A percentile compares a stretch with the other conserved stretches of the same genome.
These are phyloP conservation scores for Debaryomycetaceae sp. DNA, from an alignment of 1,139 yeast species.

Conservation along the genomic window DNA sequence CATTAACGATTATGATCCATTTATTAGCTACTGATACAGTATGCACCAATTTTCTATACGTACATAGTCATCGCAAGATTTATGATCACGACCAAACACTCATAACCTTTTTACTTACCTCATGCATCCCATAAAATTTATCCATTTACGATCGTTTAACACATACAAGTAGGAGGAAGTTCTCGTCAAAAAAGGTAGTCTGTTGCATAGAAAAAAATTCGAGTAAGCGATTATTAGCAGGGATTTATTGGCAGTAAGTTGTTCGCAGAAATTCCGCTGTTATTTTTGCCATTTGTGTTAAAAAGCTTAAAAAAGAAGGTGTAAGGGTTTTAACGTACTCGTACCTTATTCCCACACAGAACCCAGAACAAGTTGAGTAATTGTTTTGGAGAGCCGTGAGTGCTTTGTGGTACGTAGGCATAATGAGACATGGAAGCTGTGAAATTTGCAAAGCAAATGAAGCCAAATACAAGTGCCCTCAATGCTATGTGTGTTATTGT, in stretches of 20 bases:
- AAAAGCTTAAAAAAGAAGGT: no score
- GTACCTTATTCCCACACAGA: no score
- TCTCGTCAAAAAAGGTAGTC: no score
- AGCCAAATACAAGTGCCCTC: constrained; percentile 63
- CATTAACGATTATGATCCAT: background rate
- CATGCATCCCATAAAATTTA: background rate
- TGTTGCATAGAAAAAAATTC: no score
- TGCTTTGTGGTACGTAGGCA: background rate
- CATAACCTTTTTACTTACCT: background rate
- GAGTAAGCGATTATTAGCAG: no score
- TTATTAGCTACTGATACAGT: background rate
- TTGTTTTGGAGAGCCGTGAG: background rate
- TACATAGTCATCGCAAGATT: background rate
- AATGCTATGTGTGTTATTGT: constrained; percentile 46
- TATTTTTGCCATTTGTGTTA: no score
- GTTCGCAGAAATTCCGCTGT: no score
- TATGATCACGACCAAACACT: background rate
- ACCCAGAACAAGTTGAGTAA: no score
- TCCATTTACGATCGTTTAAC: background rate
- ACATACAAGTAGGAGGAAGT: no score
- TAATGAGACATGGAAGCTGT: constrained; percentile 22
- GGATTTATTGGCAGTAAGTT: no score
- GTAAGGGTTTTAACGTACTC: no score
- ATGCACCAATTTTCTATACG: background rate
- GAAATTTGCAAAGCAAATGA: constrained; percentile 38